Evolutionary conservation across 306 rosid species (phyloP), one percentile per base, ranked within the genome.

Genomic region (Fagus sylvatica): DNA sequence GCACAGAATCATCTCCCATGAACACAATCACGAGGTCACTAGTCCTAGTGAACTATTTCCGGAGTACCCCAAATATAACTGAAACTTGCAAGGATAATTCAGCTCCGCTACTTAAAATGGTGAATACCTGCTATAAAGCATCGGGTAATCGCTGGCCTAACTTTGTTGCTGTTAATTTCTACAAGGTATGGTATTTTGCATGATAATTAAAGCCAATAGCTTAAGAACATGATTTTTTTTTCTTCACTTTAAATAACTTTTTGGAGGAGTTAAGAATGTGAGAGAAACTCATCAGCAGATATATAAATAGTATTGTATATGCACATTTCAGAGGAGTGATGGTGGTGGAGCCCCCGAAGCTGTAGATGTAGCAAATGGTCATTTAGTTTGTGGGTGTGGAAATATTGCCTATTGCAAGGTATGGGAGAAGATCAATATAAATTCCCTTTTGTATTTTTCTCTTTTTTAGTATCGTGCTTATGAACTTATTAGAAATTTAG

Each of bases 91-190:
- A 81, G 75, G 91, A 91, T 80, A 90, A 90, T 80, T 88, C 96
- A 1, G 88, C 84, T 41, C 93, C 90, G 22, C 78, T 91, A 76
- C 93, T 86, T 74, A 33, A 32, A 83, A 91, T 89, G 93, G 41
- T 82, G 56, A 83, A 79, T 62, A 88, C 97, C 41, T 93, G 95
- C 78, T 75, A 80, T 64, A 66, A 65, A 55, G 96, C 90, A n/a
- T 83, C 90, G 2, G 95, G 86, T 6, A 73, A 90, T 65, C 84
- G 95, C 34, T 90, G 97, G 95, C 83, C 97, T 42, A 93, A 93
- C 84, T 93, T 93, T 87, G 87, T 93, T 71, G 88, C 95, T 43
- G 95, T 91, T 72, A 92, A 93, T 74, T 93, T 87, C 82, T 88
- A 90, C 88, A 85, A 87, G 97, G 97, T 93, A 30, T 49, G 39